Percentiles rank a stretch among this genome's conserved stretches.
phyloP scores from a whole-genome alignment of 257 asterid genomes.

The Cruciata laevipes region DNA sequence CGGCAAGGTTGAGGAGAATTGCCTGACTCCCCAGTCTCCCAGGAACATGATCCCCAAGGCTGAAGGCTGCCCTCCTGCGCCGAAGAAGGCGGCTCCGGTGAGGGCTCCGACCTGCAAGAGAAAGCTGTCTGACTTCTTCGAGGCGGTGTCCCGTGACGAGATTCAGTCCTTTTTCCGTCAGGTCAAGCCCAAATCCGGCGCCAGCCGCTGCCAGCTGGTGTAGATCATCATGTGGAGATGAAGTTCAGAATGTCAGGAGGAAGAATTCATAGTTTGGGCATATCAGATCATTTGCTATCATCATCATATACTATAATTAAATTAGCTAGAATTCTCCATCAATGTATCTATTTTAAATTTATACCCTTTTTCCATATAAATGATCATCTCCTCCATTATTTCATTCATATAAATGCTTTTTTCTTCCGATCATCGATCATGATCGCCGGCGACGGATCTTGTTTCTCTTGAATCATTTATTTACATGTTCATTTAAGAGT shows the following conservation, averaged over 20 bases:
- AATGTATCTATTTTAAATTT: slow-evolving; percentile 1
- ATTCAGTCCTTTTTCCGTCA: slow-evolving; percentile 40
- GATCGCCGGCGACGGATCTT: not conserved
- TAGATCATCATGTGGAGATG: not conserved
- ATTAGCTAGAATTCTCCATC: not conserved
- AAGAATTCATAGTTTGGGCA: not conserved
- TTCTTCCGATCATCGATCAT: not conserved
- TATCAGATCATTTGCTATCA: not conserved
- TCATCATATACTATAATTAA: not conserved
- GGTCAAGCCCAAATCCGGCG: slow-evolving; percentile 11
- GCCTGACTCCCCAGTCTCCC: slow-evolving; percentile 46
- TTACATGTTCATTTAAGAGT: not conserved
- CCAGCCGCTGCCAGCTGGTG: slow-evolving; percentile 24
- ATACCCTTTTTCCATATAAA: not conserved
- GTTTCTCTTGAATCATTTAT: not conserved
- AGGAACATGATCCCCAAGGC: slow-evolving; percentile 35
- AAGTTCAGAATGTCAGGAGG: not conserved
- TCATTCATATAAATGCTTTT: not conserved
- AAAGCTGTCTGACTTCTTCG: slow-evolving; percentile 38
- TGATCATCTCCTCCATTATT: slow-evolving; percentile 13
- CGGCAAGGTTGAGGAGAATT: slow-evolving; percentile 14
- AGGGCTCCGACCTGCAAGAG: slow-evolving; percentile 37
- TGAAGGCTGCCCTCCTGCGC: slow-evolving; percentile 55
- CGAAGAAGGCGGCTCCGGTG: slow-evolving; percentile 38
- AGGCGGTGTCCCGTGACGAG: slow-evolving; percentile 29